Base-by-base conservation (phyloP, 805 yeast species). In the Candida gorgasii region DNA sequence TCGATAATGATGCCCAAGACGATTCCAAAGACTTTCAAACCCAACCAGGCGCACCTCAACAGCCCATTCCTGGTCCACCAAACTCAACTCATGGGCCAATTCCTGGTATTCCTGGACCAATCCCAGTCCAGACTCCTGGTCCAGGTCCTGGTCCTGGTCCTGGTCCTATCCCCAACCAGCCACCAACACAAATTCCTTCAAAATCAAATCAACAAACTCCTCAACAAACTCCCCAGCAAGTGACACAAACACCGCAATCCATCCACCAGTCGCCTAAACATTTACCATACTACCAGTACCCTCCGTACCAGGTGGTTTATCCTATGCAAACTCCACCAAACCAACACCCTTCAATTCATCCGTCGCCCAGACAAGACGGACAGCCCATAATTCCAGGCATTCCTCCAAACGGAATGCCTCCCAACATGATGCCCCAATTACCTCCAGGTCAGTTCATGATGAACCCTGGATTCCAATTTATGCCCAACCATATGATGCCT, bases 31-130 rank as follows among this genome's bases (percentile, higher is more conserved):
- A 32, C 12, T 12, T 14, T 4, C 38, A 5, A 57, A 35, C 66
- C 24, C 69, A 63, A 45, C 59, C 63, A 15, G 18, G 17, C 16
- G 31, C 30, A 23, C 39, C 39, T 15, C 39, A 13, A 23, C 18
- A 11, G 22, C 16, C 33, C n/a, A 12, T 28, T 7, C 24, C 32
- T 8, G 30, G 17, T 14, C 29, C 38, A 6, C 38, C 29, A 17
- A 18, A 12, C 6, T 22, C 19, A 14, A 16, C 8, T 8, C 23
- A 4, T 32, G 47, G 37, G 17, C 43, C n/a, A 27, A 8, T 22
- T 22, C 24, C 24, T 22, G 24, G 26, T 5, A 22, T 26, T 4
- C 33, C 30, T 22, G 37, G 26, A 26, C 35, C n/a, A n/a, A n/a
- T n/a, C n/a, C n/a, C n/a, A n/a, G n/a, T n/a, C n/a, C n/a, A n/a